Conservation (phyloP, 257 asterid species). For the Ophiorrhiza pumila region DNA sequence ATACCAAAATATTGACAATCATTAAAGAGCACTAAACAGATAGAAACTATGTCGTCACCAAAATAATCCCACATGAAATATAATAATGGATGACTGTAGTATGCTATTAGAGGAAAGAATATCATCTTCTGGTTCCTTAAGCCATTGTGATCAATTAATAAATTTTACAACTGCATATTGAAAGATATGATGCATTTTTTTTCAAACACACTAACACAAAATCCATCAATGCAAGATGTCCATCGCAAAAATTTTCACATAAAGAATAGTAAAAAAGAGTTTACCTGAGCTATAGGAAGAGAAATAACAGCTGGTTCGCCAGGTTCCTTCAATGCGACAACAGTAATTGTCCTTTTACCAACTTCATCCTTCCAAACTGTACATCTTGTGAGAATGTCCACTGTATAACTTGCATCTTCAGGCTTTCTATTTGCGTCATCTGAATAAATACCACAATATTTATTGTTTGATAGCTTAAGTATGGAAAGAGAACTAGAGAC, state of each 20-base stretch:
- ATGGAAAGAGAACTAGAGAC: slow-evolving; percentile 10
- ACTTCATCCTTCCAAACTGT: slow-evolving; percentile 61
- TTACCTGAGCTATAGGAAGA: slow-evolving; percentile 81
- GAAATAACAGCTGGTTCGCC: slow-evolving; percentile 91
- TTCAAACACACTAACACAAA: neutral
- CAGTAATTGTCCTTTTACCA: slow-evolving; percentile 51
- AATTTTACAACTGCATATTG: neutral
- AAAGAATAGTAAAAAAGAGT: slow-evolving; percentile 20
- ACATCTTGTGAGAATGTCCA: slow-evolving; percentile 89
- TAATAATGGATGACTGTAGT: neutral
- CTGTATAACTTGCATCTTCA: slow-evolving; percentile 77
- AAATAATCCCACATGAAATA: neutral
- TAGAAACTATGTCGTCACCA: neutral
- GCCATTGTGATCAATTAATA: neutral
- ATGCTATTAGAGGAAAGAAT: neutral
- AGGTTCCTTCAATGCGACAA: slow-evolving; percentile 66
- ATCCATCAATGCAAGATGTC: neutral
- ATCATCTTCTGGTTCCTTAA: neutral
- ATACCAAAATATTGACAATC: neutral
- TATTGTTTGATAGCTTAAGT: slow-evolving; percentile 13
- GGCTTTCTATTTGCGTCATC: slow-evolving; percentile 76
- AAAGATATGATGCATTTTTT: neutral
- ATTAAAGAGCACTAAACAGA: neutral
- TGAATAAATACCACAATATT: slow-evolving; percentile 28
- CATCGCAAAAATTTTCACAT: slow-evolving; percentile 7